Conservation (phyloP, 2,329 filamentous ascomycete genomes). For the Epichloe festucae region DNA sequence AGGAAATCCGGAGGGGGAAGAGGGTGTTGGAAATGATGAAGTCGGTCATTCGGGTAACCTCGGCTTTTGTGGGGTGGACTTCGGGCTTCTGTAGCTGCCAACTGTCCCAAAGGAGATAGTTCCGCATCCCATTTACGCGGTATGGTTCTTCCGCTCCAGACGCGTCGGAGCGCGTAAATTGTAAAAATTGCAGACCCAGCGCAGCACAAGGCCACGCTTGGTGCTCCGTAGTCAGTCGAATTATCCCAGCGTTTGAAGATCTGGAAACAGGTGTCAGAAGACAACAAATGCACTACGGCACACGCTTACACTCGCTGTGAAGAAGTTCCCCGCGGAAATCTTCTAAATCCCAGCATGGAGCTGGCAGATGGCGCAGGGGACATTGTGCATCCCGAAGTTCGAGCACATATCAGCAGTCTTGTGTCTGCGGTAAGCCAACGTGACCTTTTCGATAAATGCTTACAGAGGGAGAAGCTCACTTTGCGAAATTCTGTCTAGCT, state of each 20-base stretch:
- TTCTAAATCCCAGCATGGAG: slow-evolving; percentile 33
- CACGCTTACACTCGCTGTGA: neutral
- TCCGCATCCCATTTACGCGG: slow-evolving; percentile 3
- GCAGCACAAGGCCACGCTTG: too few relatives aligned
- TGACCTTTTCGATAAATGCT: slow-evolving; percentile 5
- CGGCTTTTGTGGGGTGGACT: slow-evolving; percentile 19
- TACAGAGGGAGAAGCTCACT: neutral
- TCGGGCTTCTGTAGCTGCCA: neutral
- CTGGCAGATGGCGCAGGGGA: slow-evolving; percentile 36
- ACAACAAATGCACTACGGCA: neutral
- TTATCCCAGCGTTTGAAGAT: neutral
- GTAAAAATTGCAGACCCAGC: neutral
- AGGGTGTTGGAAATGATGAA: slow-evolving; percentile 7
- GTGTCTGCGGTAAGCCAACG: slow-evolving; percentile 66
- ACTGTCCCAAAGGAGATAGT: neutral
- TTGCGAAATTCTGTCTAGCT: slow-evolving; percentile 39
- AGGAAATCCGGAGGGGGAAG: neutral
- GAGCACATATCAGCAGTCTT: slow-evolving; percentile 85
- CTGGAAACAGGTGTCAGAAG: neutral
- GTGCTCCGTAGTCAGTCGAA: too few relatives aligned
- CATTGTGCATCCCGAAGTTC: slow-evolving; percentile 79
- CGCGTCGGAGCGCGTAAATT: slow-evolving; percentile 14
- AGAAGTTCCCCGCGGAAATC: neutral
- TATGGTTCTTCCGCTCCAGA: neutral
- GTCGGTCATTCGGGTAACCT: slow-evolving; percentile 26